These are phyloP conservation scores for Oenanthe sinensis DNA, from an alignment of 129 eudicot genomes.

Conservation along the genomic window DNA sequence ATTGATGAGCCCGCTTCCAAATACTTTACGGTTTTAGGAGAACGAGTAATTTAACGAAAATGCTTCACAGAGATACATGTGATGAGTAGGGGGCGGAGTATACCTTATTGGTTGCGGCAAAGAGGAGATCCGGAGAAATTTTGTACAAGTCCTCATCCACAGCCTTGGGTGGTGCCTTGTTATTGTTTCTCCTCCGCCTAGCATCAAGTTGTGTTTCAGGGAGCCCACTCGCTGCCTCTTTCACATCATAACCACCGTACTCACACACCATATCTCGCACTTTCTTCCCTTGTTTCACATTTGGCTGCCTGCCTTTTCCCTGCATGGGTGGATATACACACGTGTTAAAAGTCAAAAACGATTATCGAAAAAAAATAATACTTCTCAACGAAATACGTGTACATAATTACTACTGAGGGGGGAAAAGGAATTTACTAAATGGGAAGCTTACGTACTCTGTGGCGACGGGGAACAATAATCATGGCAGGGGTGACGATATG, in stretches of 20 bases:
- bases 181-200: background rate
- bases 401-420: background rate
- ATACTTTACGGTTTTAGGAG: no score
- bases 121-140: conserved; percentile 83
- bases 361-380: no score
- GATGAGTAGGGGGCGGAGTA: no score
- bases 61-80: background rate
- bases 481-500: conserved; percentile 84
- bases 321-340: background rate
- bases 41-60: no score
- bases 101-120: conserved; percentile 53
- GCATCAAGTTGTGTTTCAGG: background rate
- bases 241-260: conserved; percentile 34
- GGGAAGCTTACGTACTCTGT: conserved; percentile 25
- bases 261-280: conserved; percentile 39
- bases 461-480: conserved; percentile 86
- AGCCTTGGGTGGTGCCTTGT: conserved; percentile 33
- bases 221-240: conserved; percentile 43
- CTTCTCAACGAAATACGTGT: no score
- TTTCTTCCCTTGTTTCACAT: conserved; percentile 44
- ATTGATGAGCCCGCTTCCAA: no score
- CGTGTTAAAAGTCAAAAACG: no score
- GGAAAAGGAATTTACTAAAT: background rate
- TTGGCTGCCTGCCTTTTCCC: conserved; percentile 32
- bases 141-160: conserved; percentile 88